Evolutionary conservation across 1,284 basidiomycete genomes (phyloP), one percentile per base, ranked within the genome.

Genomic region (Apiotrichum montevideense): DNA sequence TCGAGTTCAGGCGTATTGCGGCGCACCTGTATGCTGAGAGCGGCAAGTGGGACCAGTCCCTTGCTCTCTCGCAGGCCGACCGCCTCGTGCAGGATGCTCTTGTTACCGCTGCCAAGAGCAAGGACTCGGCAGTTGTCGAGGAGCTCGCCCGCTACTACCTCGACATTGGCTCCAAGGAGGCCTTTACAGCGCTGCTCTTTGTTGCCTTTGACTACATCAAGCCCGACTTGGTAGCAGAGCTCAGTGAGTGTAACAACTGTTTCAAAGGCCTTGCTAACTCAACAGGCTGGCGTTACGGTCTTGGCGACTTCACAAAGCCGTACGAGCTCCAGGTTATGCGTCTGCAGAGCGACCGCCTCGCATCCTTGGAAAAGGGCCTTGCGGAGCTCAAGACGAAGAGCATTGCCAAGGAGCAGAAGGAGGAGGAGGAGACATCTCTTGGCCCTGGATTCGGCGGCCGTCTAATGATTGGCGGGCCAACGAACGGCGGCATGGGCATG

Each of bases 131-230:
- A 55, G 88, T 98, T 39, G 89, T 91, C 3, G 94, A 99, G 76
- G 96, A 98, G 58, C 80, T 98, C 14, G 80, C 97, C 21, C 86
- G 85, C 8, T 98, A 94, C 79, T 94, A 93, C 71, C 91, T 97
- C 63, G 88, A 92, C 73, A 96, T 98, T 63, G 96, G 96, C 42
- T 96, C 95, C 82, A 95, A 93, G 79, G 96, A 98, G 76, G 95
- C 91, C 76, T 98, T 96, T 76, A 87, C 92, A 0, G 92, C 91
- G 1, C 82, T 88, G 66, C 83, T 97, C 41, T 97, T 85, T 69
- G 83, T 89, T 42, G 95, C 90, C 79, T 98, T 94, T 79, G 94
- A 98, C 76, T 81, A 97, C 11, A 79, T 98, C 53, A 84, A 90
- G 43, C 83, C 91, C 1, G 96, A 98, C 74, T 79, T 94, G 57